Evolutionary conservation across 305 asterid genomes (phyloP).

Genomic region (Fraxinus platypoda): DNA sequence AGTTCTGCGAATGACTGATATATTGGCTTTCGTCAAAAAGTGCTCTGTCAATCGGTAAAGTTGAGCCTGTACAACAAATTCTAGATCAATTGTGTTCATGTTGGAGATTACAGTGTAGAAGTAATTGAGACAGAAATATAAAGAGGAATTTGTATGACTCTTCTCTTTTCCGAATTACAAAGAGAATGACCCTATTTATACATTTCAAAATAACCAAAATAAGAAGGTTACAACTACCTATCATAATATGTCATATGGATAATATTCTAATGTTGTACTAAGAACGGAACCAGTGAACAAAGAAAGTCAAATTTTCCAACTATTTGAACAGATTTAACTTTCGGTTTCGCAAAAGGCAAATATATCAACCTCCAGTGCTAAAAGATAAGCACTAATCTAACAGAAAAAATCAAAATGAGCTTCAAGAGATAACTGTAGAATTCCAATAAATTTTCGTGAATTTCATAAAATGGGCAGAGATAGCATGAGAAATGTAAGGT

Average conservation of each 20-base stretch:
- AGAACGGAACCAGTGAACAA: background rate
- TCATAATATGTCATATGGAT: background rate
- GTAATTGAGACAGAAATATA: background rate
- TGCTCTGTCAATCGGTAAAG: constrained; percentile 90
- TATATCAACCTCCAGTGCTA: constrained; percentile 19
- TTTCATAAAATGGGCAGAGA: background rate
- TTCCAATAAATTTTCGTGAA: background rate
- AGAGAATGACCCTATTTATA: background rate
- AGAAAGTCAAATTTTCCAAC: background rate
- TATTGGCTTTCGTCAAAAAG: constrained; percentile 73
- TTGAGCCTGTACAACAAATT: constrained; percentile 62
- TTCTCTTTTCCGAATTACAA: background rate
- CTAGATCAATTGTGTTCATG: constrained; percentile 13
- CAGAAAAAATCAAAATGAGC: constrained; percentile 7
- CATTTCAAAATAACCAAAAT: background rate
- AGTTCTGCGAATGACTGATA: constrained; percentile 48
- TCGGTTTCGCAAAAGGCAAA: background rate
- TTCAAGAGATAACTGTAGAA: constrained; percentile 1
- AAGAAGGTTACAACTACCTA: background rate
- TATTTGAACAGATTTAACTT: background rate
- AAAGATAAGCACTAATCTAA: constrained; percentile 13
- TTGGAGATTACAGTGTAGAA: background rate
- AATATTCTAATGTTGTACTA: background rate
- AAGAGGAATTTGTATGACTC: background rate
- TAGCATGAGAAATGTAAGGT: constrained; percentile 2